phyloP scores from a whole-genome alignment of 2,329 filamentous ascomycete species.

The Neophaeococcomyces aloes region DNA sequence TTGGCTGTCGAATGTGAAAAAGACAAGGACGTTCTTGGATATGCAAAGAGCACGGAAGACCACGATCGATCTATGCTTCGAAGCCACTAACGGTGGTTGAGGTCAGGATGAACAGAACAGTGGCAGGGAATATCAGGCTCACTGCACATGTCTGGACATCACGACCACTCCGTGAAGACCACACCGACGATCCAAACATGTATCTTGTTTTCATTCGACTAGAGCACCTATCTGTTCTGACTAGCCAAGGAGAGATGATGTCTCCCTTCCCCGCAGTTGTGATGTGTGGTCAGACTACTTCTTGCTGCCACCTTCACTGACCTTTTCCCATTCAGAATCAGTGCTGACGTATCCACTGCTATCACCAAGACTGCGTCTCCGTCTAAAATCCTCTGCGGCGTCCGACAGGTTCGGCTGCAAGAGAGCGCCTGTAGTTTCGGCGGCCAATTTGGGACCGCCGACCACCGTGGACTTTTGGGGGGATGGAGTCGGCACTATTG shows the following conservation, averaged over 20 bases:
- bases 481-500: not conserved
- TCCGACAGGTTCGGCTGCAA: not conserved
- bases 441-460: not conserved
- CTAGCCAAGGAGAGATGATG: no score
- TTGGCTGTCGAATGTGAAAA: not conserved
- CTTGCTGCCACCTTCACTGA: slow-evolving; percentile 37
- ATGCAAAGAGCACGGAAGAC: not conserved
- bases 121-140: no score
- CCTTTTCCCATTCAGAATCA: slow-evolving; percentile 96
- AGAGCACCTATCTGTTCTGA: no score
- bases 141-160: no score
- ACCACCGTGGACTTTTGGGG: not conserved
- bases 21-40: not conserved
- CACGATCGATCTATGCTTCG: not conserved
- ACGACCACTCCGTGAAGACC: no score
- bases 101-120: not conserved
- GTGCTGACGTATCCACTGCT: slow-evolving; percentile 58
- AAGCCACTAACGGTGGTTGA: not conserved
- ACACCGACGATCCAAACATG: no score
- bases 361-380: slow-evolving; percentile 36
- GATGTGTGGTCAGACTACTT: not conserved
- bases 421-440: not conserved
- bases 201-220: no score
- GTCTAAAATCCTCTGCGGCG: not conserved
- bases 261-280: no score